Conservation (phyloP, 2,329 filamentous ascomycete species). For the Hypoxylon sp. region DNA sequence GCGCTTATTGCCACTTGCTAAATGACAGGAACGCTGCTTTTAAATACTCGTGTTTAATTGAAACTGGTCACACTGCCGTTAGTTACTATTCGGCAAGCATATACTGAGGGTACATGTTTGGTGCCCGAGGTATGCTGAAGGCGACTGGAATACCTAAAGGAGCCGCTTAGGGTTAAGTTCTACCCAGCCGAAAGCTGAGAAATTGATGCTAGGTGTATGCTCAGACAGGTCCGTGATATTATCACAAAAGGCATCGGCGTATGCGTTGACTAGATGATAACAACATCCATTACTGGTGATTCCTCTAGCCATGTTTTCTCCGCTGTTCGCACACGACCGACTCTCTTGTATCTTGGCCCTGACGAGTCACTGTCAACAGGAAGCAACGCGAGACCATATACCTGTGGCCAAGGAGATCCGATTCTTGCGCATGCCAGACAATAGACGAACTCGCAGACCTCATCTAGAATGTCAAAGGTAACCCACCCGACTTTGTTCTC, state of each 20-base stretch:
- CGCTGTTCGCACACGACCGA: constrained; percentile 10
- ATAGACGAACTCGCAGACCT: constrained; percentile 6
- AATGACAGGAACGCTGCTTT: not conserved
- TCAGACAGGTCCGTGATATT: not conserved
- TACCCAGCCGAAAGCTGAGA: too few relatives aligned
- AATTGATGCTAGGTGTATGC: not conserved
- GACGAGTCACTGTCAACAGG: not conserved
- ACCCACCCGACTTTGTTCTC: constrained; percentile 12
- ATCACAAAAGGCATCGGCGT: constrained; percentile 32
- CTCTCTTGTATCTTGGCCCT: not conserved
- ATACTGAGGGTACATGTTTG: not conserved
- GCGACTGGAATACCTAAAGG: too few relatives aligned
- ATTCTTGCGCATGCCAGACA: constrained; percentile 19
- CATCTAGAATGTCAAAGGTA: constrained; percentile 12
- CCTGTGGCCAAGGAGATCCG: constrained; percentile 23
- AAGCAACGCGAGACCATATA: constrained; percentile 16
- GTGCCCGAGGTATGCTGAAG: too few relatives aligned
- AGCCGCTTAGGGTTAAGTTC: too few relatives aligned
- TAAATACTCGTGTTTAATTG: not conserved
- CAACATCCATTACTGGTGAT: not conserved
- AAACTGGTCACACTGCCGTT: constrained; percentile 9
- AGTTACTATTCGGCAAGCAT: not conserved
- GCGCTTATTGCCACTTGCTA: too few relatives aligned
- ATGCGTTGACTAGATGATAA: constrained; percentile 5
- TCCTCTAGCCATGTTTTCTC: constrained; percentile 17